Evolutionary conservation across 306 rosid genomes (phyloP).

Genomic region (Sindora glabra): DNA sequence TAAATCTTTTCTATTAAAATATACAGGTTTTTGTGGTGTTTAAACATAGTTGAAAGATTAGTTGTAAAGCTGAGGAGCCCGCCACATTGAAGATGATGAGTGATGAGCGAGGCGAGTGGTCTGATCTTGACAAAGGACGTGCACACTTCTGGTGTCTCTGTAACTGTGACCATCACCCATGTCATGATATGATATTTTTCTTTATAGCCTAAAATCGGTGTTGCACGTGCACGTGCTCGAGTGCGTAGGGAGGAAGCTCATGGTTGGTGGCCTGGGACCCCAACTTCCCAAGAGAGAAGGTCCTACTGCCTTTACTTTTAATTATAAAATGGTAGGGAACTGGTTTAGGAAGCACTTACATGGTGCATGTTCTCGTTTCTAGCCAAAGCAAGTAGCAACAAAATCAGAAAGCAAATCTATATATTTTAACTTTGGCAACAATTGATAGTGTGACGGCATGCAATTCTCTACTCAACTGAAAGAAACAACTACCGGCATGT

Average conservation of each 20-base stretch:
- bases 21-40: too few species aligned
- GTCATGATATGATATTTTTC: neutral
- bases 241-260: conserved; percentile 42
- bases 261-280: conserved; percentile 42
- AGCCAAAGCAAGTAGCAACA: conserved; percentile 18
- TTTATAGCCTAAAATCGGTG: conserved; percentile 2
- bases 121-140: neutral
- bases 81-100: conserved; percentile 16
- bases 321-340: too few species aligned
- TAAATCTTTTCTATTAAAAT: too few species aligned
- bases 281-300: neutral
- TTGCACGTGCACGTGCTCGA: conserved; percentile 51
- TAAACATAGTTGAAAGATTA: conserved; percentile 15
- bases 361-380: conserved; percentile 22
- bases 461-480: too few species aligned
- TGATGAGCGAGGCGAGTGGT: too few species aligned
- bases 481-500: too few species aligned
- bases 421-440: too few species aligned
- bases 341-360: conserved; percentile 3
- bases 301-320: conserved; percentile 16
- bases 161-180: too few species aligned
- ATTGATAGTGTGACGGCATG: neutral
- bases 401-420: neutral
- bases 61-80: conserved; percentile 37
- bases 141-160: conserved; percentile 13